Conservation (phyloP, 768 basidiomycete genomes). For the Leccinellum luteum region DNA sequence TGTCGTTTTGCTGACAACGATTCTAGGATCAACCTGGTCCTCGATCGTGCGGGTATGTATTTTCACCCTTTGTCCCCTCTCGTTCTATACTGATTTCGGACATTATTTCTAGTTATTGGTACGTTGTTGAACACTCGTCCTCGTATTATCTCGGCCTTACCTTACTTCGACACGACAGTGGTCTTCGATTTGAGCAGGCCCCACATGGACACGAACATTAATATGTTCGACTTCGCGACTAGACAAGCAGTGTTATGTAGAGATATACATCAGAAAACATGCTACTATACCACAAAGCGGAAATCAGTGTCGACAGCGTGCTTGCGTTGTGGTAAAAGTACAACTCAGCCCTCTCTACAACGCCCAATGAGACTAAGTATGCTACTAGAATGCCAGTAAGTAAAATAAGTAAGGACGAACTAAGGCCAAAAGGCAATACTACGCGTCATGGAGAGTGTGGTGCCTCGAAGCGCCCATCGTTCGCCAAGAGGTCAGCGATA, state of each 20-base stretch:
- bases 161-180: slow-evolving; percentile 45
- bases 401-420: slow-evolving; percentile 27
- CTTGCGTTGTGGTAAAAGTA: slow-evolving; percentile 27
- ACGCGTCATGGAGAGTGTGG: slow-evolving; percentile 8
- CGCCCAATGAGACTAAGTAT: slow-evolving; percentile 28
- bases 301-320: slow-evolving; percentile 14
- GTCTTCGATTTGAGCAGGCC: slow-evolving; percentile 85
- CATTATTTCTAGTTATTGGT: slow-evolving; percentile 47
- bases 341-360: slow-evolving; percentile 34
- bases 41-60: slow-evolving; percentile 83
- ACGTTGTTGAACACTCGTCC: slow-evolving; percentile 16
- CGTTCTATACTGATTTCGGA: slow-evolving; percentile 1
- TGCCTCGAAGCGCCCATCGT: slow-evolving; percentile 6
- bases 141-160: not conserved
- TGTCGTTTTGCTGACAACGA: slow-evolving; percentile 2
- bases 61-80: slow-evolving; percentile 5
- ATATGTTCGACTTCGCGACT: not conserved
- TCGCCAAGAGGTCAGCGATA: slow-evolving; percentile 18
- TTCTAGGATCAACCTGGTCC: slow-evolving; percentile 83
- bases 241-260: slow-evolving; percentile 7
- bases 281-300: slow-evolving; percentile 6
- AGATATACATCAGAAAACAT: slow-evolving; percentile 10
- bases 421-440: slow-evolving; percentile 18
- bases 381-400: slow-evolving; percentile 33
- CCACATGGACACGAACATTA: slow-evolving; percentile 57